Evolutionary conservation across 2,329 filamentous ascomycete species (phyloP).

Genomic region (Rutstroemia sydowiana): DNA sequence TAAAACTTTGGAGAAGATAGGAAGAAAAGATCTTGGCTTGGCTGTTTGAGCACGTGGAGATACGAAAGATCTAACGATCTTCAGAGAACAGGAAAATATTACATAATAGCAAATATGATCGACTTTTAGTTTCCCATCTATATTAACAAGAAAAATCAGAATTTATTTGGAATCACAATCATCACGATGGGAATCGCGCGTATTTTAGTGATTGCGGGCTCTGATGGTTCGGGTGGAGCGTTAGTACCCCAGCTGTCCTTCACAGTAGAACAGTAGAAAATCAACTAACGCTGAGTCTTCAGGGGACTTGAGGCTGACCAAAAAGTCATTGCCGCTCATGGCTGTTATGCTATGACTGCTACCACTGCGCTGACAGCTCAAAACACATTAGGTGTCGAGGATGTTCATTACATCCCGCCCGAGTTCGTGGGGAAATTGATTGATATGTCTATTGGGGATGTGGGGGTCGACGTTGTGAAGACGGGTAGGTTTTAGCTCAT

Average conservation of each 20-base stretch:
- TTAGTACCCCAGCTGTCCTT: conserved; percentile 38
- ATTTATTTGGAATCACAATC: background rate
- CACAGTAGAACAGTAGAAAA: conserved; percentile 4
- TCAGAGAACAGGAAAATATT: too few species aligned
- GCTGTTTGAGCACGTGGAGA: too few species aligned
- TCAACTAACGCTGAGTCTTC: conserved; percentile 13
- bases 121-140: too few species aligned
- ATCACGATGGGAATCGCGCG: conserved; percentile 34
- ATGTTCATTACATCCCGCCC: conserved; percentile 71
- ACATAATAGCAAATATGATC: too few species aligned
- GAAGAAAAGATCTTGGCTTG: too few species aligned
- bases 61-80: too few species aligned
- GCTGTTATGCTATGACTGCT: conserved; percentile 92
- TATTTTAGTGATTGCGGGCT: conserved; percentile 64
- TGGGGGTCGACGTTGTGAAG: conserved; percentile 85
- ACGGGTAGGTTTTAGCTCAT: conserved; percentile 54
- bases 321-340: conserved; percentile 86
- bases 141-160: too few species aligned
- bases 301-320: conserved; percentile 95
- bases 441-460: conserved; percentile 73
- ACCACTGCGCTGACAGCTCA: conserved; percentile 95
- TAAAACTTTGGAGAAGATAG: too few species aligned
- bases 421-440: conserved; percentile 80
- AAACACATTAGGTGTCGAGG: conserved; percentile 79
- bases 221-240: conserved; percentile 70